Evolutionary conservation across 306 rosid species (phyloP).

Genomic region (Dryas octopetala): DNA sequence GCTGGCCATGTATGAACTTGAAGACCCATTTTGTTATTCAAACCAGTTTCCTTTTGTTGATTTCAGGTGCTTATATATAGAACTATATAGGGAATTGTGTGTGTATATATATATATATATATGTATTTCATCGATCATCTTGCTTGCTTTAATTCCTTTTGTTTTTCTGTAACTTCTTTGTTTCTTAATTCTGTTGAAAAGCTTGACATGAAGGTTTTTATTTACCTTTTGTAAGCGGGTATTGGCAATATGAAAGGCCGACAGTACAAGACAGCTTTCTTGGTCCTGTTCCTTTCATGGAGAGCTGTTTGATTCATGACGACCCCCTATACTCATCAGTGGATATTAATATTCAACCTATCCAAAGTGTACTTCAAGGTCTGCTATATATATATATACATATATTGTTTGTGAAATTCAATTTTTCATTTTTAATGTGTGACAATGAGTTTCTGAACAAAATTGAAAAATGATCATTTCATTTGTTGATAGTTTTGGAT

Average conservation of each 20-base stretch:
- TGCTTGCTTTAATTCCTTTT: too few species aligned
- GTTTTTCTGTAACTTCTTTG: too few species aligned
- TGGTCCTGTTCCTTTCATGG: constrained; percentile 36
- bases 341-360: constrained; percentile 40
- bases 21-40: constrained; percentile 31
- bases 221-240: constrained; percentile 8
- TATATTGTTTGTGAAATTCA: too few species aligned
- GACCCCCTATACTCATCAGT: constrained; percentile 30
- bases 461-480: too few species aligned
- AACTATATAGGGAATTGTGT: too few species aligned
- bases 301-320: constrained; percentile 15
- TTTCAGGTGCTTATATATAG: constrained; percentile 30
- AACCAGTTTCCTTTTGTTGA: constrained; percentile 28
- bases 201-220: too few species aligned
- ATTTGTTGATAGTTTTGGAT: too few species aligned
- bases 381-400: background rate
- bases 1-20: constrained; percentile 26
- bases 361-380: constrained; percentile 33
- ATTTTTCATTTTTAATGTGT: too few species aligned
- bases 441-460: too few species aligned
- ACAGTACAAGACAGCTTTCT: constrained; percentile 18
- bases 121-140: too few species aligned
- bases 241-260: constrained; percentile 32
- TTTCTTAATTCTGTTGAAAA: too few species aligned
- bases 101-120: too few species aligned